These are phyloP conservation scores for Termitomyces sp. DNA, from an alignment of 768 basidiomycete species.

Conservation along the genomic window DNA sequence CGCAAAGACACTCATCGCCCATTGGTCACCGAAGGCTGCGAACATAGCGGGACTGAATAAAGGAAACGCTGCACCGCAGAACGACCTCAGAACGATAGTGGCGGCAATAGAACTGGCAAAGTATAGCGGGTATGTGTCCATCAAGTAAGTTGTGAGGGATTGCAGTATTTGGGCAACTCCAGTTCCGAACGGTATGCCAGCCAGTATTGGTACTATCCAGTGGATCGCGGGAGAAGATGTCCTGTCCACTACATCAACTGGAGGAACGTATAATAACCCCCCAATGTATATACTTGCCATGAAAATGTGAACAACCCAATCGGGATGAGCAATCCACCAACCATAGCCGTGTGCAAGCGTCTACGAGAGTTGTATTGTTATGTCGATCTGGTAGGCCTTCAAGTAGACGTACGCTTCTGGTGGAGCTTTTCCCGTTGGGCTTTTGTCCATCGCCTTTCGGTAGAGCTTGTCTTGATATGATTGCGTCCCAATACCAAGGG, in stretches of 20 bases:
- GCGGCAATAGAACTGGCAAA: slow-evolving; percentile 66
- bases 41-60: slow-evolving; percentile 53
- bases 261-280: background rate
- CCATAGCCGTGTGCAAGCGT: slow-evolving; percentile 53
- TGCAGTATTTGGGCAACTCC: slow-evolving; percentile 64
- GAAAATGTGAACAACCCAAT: slow-evolving; percentile 66
- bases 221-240: slow-evolving; percentile 47
- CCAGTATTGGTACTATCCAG: slow-evolving; percentile 66
- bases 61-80: slow-evolving; percentile 61
- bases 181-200: slow-evolving; percentile 61
- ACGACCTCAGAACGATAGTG: slow-evolving; percentile 60
- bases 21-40: slow-evolving; percentile 43
- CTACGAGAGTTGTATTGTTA: slow-evolving; percentile 21
- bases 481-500: slow-evolving; percentile 44
- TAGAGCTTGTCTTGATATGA: slow-evolving; percentile 54
- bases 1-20: slow-evolving; percentile 54
- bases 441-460: slow-evolving; percentile 40
- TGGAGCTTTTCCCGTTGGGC: slow-evolving; percentile 43
- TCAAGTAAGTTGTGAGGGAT: slow-evolving; percentile 62
- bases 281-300: slow-evolving; percentile 30
- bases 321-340: slow-evolving; percentile 48
- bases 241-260: slow-evolving; percentile 24
- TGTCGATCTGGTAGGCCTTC: background rate
- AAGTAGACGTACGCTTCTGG: slow-evolving; percentile 50
- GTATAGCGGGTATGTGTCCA: slow-evolving; percentile 66